Conservation (phyloP, 495 filamentous ascomycete genomes). For the Oidiodendron maius region DNA sequence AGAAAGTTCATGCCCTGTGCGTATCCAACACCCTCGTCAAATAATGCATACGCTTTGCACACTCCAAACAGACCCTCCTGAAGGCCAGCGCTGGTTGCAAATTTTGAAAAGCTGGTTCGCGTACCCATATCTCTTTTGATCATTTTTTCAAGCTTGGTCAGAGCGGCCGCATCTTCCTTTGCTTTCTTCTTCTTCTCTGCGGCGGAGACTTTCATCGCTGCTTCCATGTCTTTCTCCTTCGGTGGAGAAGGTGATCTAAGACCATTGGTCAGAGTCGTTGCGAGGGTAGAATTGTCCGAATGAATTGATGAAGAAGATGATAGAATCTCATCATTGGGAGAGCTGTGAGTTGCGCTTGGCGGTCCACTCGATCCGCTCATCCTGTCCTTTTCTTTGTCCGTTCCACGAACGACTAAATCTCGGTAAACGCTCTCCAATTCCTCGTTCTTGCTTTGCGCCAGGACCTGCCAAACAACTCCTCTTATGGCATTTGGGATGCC, state of each 20-base stretch:
- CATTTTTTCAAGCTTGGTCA: constrained; percentile 81
- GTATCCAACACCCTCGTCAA: constrained; percentile 91
- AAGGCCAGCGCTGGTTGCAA: constrained; percentile 76
- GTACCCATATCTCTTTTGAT: constrained; percentile 89
- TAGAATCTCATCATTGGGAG: constrained; percentile 47
- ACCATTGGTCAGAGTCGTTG: constrained; percentile 52
- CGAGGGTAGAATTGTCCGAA: constrained; percentile 68
- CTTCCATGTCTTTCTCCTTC: constrained; percentile 60
- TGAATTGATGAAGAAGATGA: constrained; percentile 81
- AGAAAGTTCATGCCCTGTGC: constrained; percentile 99
- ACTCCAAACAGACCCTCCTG: constrained; percentile 93
- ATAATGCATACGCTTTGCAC: constrained; percentile 96
- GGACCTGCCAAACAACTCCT: constrained; percentile 95
- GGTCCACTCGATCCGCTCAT: constrained; percentile 36
- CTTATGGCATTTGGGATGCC: constrained; percentile 93
- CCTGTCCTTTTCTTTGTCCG: constrained; percentile 68
- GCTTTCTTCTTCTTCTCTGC: constrained; percentile 61
- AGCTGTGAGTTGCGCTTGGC: constrained; percentile 23
- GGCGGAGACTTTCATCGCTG: constrained; percentile 58
- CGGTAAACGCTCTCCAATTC: constrained; percentile 85
- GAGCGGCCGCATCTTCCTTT: constrained; percentile 63
- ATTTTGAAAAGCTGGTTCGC: constrained; percentile 94
- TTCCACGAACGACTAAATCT: constrained; percentile 74
- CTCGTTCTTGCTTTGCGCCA: constrained; percentile 88
- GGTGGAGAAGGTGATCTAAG: constrained; percentile 49